Conservation (phyloP, 2,329 filamentous ascomycete genomes). For the Dactylellina leptospora region DNA sequence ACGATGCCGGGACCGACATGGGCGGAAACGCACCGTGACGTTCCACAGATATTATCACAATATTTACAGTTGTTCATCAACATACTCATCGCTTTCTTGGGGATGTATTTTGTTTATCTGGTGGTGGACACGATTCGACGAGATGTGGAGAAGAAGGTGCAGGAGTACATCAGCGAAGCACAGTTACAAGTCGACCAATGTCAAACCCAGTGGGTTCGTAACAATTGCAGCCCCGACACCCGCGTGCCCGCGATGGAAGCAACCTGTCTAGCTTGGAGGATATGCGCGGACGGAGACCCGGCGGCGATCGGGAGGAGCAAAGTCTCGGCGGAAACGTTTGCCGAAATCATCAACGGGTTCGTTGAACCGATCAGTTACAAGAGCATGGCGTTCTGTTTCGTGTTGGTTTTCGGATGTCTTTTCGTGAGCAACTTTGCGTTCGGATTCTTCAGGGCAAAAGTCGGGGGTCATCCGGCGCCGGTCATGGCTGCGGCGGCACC, state of each 20-base stretch:
- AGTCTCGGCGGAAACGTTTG: slow-evolving; percentile 85
- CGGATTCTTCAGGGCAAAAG: slow-evolving; percentile 53
- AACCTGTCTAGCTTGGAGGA: slow-evolving; percentile 81
- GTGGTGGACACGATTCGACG: slow-evolving; percentile 75
- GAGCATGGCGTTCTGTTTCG: slow-evolving; percentile 69
- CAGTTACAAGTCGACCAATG: slow-evolving; percentile 78
- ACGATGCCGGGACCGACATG: slow-evolving; percentile 32
- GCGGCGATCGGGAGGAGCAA: slow-evolving; percentile 78
- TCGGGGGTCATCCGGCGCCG: slow-evolving; percentile 54
- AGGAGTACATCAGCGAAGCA: slow-evolving; percentile 73
- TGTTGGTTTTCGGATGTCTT: slow-evolving; percentile 65
- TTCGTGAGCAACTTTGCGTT: slow-evolving; percentile 70
- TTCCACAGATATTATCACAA: slow-evolving; percentile 68
- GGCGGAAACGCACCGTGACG: slow-evolving; percentile 68
- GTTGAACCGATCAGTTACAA: slow-evolving; percentile 90
- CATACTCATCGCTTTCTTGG: slow-evolving; percentile 67
- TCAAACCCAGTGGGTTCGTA: slow-evolving; percentile 75
- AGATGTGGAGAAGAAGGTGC: slow-evolving; percentile 77
- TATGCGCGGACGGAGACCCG: slow-evolving; percentile 87
- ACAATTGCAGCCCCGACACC: slow-evolving; percentile 74
- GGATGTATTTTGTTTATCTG: slow-evolving; percentile 73
- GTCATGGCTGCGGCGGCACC: slow-evolving; percentile 55
- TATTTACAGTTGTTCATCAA: slow-evolving; percentile 73
- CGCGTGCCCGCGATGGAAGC: slow-evolving; percentile 76
- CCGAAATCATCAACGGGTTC: slow-evolving; percentile 92